Percentiles rank a stretch among this genome's conserved stretches.
These are phyloP conservation scores for Ceratocystis ficicola DNA, from an alignment of 2,329 filamentous ascomycete species.

Conservation along the genomic window DNA sequence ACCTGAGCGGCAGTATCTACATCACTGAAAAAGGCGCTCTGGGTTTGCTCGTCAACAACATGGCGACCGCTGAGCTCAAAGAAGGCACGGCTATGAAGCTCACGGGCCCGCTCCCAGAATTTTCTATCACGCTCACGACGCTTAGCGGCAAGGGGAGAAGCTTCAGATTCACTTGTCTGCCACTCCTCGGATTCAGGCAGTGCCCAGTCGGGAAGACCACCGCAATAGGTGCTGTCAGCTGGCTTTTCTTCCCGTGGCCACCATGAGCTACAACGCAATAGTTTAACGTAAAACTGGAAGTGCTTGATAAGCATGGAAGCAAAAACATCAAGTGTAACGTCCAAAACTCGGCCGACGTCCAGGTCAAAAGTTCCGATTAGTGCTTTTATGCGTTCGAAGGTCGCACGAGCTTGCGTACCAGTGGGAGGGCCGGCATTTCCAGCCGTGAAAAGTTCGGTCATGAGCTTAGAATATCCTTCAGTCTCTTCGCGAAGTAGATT, in stretches of 20 bases:
- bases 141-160: slow-evolving; percentile 42
- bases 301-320: slow-evolving; percentile 88
- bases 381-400: slow-evolving; percentile 84
- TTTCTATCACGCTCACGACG: slow-evolving; percentile 54
- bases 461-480: slow-evolving; percentile 90
- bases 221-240: slow-evolving; percentile 34
- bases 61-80: slow-evolving; percentile 74
- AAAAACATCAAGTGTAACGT: slow-evolving; percentile 90
- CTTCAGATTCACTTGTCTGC: slow-evolving; percentile 56
- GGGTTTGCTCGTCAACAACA: slow-evolving; percentile 33
- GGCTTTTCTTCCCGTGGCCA: slow-evolving; percentile 60
- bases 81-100: slow-evolving; percentile 68
- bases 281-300: slow-evolving; percentile 85
- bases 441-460: slow-evolving; percentile 89
- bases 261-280: slow-evolving; percentile 86
- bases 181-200: slow-evolving; percentile 56
- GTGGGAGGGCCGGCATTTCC: slow-evolving; percentile 62
- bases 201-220: slow-evolving; percentile 75
- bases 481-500: slow-evolving; percentile 91
- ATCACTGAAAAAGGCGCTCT: slow-evolving; percentile 35
- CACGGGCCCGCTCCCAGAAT: slow-evolving; percentile 73
- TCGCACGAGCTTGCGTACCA: slow-evolving; percentile 64
- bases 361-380: slow-evolving; percentile 95
- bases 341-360: slow-evolving; percentile 85
- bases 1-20: slow-evolving; percentile 40